Base-by-base conservation (phyloP, 2,329 filamentous ascomycete genomes). In the Colletotrichum sp. region DNA sequence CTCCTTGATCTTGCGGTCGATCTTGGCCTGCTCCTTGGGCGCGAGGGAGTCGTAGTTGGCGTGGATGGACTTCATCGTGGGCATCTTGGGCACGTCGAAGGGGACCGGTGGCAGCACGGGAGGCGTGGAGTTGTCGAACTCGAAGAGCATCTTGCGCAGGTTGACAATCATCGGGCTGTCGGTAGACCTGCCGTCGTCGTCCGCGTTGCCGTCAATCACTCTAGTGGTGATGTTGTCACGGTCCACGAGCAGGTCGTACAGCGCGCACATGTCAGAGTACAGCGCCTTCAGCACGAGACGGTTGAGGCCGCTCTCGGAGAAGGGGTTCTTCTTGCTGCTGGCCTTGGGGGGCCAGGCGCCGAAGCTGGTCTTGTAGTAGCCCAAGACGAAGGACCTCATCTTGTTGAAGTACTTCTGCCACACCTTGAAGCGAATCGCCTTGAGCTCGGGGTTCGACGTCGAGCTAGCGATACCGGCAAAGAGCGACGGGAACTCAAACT, bases 41-140 rank as follows among this genome's bases (percentile, higher is more conserved):
- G 94, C 90, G 36, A 95, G 88, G 2, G 89, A 89, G 76, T 90
- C 85, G 81, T 91, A 94, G 58, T 92, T 93, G 55, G 91, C 89
- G 71, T 93, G 89, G 21, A 95, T 89, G 2, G 91, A 87, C 36
- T 89, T 88, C 79, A 97, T 89, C 1, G 89, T 90, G 1, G 96
- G 96, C 28, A 97, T 85, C 78, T 93, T 90, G 4, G 97, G 96
- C 6, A 95, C 88, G 82, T 98, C 96, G 81, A 96, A 98, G 0
- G 97, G 96, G 71, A 98, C 92, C 0, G 96, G 95, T 1, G 97
- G 97, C 75, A 96, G 91, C 1, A 98, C 96, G 0, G 97, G 97
- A 2, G 96, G 95, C 16, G 93, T 95, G 10, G 94, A 96, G 75
- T 94, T 92, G 82, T 99, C 97, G 81, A 96, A 98, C 84, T 98